A percentile compares a stretch with the other conserved stretches of the same genome.
Evolutionary conservation across 768 basidiomycete species (phyloP).

Genomic region (Nevesoporus exiguus): DNA sequence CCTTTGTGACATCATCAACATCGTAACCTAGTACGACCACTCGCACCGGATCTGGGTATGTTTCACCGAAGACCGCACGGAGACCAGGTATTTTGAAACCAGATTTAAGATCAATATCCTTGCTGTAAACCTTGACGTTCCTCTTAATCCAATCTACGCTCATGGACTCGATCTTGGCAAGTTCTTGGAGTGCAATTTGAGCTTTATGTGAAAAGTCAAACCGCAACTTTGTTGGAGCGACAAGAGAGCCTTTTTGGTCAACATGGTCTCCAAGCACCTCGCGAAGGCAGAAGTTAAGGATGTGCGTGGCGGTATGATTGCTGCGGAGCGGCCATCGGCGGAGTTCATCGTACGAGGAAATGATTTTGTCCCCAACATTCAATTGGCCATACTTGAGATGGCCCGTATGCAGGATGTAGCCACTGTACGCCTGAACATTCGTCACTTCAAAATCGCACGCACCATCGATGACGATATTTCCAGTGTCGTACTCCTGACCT

Average conservation of each 20-base stretch:
- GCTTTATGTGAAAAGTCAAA: conserved; percentile 99
- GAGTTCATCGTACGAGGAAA: conserved; percentile 92
- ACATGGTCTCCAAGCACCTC: conserved; percentile 96
- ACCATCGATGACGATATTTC: conserved; percentile 90
- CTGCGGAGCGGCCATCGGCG: conserved; percentile 95
- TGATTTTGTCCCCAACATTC: conserved; percentile 73
- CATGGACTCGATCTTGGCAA: conserved; percentile 79
- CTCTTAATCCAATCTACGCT: conserved; percentile 86
- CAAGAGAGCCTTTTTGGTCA: conserved; percentile 97
- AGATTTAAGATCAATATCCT: conserved; percentile 73
- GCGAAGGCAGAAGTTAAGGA: conserved; percentile 90
- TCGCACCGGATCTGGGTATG: conserved; percentile 95
- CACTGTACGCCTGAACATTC: conserved; percentile 91
- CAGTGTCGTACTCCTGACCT: conserved; percentile 96
- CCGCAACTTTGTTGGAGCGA: conserved; percentile 91
- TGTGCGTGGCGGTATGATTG: conserved; percentile 98
- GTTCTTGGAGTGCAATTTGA: conserved; percentile 70
- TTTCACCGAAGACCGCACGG: conserved; percentile 95
- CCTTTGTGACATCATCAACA: conserved; percentile 80
- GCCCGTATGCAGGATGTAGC: conserved; percentile 94
- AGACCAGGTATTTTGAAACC: conserved; percentile 91
- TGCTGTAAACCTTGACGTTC: conserved; percentile 86
- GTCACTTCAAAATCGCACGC: conserved; percentile 89
- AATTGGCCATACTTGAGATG: conserved; percentile 85
- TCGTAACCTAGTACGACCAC: conserved; percentile 89